Evolutionary conservation across 2,329 filamentous ascomycete genomes (phyloP).

Genomic region (Neobulgaria alba): DNA sequence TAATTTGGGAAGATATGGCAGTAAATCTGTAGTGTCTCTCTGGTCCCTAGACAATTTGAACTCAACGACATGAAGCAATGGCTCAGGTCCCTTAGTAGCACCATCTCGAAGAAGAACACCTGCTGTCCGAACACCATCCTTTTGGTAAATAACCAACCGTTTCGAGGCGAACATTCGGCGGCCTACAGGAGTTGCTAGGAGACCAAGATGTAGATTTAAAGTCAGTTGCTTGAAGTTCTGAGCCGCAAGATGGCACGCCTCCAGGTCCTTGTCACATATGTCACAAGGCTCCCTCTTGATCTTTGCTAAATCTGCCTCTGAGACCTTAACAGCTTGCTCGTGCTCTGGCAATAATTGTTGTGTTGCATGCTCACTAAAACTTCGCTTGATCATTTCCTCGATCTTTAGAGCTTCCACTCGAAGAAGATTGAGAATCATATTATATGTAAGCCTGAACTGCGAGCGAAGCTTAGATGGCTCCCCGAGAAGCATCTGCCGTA

Average conservation of each 20-base stretch:
- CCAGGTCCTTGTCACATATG: conserved; percentile 73
- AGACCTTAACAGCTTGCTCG: conserved; percentile 86
- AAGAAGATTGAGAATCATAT: conserved; percentile 96
- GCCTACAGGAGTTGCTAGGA: conserved; percentile 74
- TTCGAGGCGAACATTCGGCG: conserved; percentile 69
- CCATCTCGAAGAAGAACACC: conserved; percentile 76
- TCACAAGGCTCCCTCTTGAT: conserved; percentile 78
- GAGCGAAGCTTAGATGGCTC: conserved; percentile 92
- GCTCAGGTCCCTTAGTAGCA: conserved; percentile 43
- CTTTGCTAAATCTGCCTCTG: conserved; percentile 84
- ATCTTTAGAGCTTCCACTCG: conserved; percentile 96
- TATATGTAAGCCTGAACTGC: conserved; percentile 95
- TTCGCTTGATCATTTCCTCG: conserved; percentile 99
- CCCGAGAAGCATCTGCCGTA: conserved; percentile 91
- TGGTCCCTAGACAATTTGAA: conserved; percentile 60
- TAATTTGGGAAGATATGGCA: conserved; percentile 73
- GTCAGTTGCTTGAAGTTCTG: conserved; percentile 77
- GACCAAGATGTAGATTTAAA: conserved; percentile 64
- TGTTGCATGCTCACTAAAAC: conserved; percentile 96
- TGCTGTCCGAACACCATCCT: conserved; percentile 73
- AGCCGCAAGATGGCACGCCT: conserved; percentile 71
- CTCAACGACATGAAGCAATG: conserved; percentile 70
- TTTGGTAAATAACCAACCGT: conserved; percentile 74
- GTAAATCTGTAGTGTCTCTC: conserved; percentile 71
- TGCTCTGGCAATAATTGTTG: conserved; percentile 91